A percentile compares a stretch with the other conserved stretches of the same genome.
Conservation (phyloP, 129 eudicot genomes). For the Ambrosia trifida region DNA sequence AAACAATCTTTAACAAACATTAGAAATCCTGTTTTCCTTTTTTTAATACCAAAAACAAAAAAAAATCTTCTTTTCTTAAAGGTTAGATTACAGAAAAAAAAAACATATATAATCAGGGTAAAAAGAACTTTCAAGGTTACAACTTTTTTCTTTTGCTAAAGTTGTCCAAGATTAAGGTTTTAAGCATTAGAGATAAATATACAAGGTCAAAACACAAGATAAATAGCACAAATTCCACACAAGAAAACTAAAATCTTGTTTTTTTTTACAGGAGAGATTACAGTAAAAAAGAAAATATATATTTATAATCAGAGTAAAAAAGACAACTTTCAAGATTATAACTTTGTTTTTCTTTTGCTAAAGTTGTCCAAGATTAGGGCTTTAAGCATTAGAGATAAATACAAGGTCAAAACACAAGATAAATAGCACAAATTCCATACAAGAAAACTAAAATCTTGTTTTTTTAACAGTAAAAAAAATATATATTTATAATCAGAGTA, state of each 20-base stretch:
- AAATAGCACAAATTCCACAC: constrained; percentile 3
- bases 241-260: not conserved
- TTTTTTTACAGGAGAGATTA: not conserved
- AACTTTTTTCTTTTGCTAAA: too few relatives aligned
- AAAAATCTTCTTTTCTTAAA: too few relatives aligned
- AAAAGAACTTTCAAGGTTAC: too few relatives aligned
- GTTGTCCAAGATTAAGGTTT: too few relatives aligned
- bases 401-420: constrained; percentile 8
- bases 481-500: not conserved
- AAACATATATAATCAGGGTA: too few relatives aligned
- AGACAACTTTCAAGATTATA: not conserved
- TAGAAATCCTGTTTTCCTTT: not conserved
- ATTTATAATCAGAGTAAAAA: not conserved
- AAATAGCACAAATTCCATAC: constrained; percentile 4
- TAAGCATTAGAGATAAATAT: too few relatives aligned
- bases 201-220: constrained; percentile 11
- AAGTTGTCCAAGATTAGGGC: not conserved
- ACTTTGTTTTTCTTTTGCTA: constrained; percentile 13
- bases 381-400: too few relatives aligned
- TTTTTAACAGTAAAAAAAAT: not conserved
- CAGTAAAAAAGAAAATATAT: not conserved
- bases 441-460: not conserved
- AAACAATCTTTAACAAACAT: constrained; percentile 2
- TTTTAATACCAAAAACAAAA: too few relatives aligned
- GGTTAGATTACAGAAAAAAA: too few relatives aligned